phyloP scores from a whole-genome alignment of 2,329 filamentous ascomycete genomes.

The Penicillium vulpinum region DNA sequence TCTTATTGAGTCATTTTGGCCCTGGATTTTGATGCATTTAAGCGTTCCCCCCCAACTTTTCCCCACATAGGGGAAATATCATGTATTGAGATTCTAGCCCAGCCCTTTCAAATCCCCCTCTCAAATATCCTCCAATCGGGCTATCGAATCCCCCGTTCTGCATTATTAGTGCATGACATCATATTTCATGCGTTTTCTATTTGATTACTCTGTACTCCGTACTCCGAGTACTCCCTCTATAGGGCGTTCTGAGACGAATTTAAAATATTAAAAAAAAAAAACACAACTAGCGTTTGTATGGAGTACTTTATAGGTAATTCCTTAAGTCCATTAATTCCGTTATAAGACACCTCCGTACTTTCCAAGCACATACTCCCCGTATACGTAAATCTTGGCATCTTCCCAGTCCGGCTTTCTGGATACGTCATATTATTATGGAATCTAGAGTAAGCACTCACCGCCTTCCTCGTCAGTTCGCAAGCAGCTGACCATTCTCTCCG shows the following conservation, averaged over 20 bases:
- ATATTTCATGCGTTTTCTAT: constrained; percentile 14
- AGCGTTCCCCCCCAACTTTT: constrained; percentile 23
- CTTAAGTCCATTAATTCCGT: not conserved
- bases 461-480: not conserved
- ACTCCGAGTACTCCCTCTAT: not conserved
- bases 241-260: not conserved
- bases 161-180: constrained; percentile 19
- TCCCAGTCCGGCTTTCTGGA: not conserved
- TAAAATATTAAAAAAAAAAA: not conserved
- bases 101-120: not conserved
- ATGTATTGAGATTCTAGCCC: constrained; percentile 25
- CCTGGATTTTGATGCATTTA: constrained; percentile 28
- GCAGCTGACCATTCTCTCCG: constrained; percentile 13
- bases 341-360: too few species aligned
- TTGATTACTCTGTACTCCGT: constrained; percentile 4
- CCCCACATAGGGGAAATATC: constrained; percentile 10
- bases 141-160: not conserved
- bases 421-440: constrained; percentile 9
- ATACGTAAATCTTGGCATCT: not conserved
- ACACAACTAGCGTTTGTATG: not conserved
- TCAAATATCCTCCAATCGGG: constrained; percentile 4
- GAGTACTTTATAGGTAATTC: not conserved
- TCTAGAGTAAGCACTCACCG: not conserved
- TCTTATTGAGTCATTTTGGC: constrained; percentile 15
- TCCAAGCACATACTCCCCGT: too few species aligned